Conservation (phyloP, 495 filamentous ascomycete species). For the Daldinia vernicosa region DNA sequence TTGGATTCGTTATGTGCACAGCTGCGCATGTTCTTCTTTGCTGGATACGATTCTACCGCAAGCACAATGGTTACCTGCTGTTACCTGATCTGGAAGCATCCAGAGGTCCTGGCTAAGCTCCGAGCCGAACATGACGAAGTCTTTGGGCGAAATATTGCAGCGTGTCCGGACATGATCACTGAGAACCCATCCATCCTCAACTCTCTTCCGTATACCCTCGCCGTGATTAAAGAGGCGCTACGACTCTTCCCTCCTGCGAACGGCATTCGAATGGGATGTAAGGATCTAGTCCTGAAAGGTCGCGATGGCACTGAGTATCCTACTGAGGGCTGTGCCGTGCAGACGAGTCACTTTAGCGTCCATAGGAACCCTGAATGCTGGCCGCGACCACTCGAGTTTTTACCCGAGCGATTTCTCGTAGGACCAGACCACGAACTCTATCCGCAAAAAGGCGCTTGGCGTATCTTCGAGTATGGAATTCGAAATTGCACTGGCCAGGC, state of each 20-base stretch:
- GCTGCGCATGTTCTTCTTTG: slow-evolving; percentile 45
- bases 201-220: slow-evolving; percentile 55
- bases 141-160: slow-evolving; percentile 42
- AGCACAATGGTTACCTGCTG: slow-evolving; percentile 52
- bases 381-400: slow-evolving; percentile 48
- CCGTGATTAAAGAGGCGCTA: slow-evolving; percentile 61
- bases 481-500: slow-evolving; percentile 64
- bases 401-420: slow-evolving; percentile 55
- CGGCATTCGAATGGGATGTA: slow-evolving; percentile 43
- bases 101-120: slow-evolving; percentile 48
- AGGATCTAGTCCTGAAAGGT: slow-evolving; percentile 45
- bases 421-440: slow-evolving; percentile 45
- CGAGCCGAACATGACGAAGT: slow-evolving; percentile 58
- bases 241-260: slow-evolving; percentile 53
- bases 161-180: slow-evolving; percentile 41
- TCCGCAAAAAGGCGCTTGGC: slow-evolving; percentile 55
- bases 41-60: slow-evolving; percentile 52
- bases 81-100: slow-evolving; percentile 56
- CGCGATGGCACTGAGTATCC: slow-evolving; percentile 45
- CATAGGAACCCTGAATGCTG: slow-evolving; percentile 48
- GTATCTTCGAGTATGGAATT: slow-evolving; percentile 60
- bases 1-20: slow-evolving; percentile 37
- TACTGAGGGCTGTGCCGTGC: slow-evolving; percentile 50
- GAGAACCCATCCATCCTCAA: slow-evolving; percentile 53
- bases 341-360: slow-evolving; percentile 44